Conservation (phyloP, 306 rosid species). For the Cicer cuneatum region DNA sequence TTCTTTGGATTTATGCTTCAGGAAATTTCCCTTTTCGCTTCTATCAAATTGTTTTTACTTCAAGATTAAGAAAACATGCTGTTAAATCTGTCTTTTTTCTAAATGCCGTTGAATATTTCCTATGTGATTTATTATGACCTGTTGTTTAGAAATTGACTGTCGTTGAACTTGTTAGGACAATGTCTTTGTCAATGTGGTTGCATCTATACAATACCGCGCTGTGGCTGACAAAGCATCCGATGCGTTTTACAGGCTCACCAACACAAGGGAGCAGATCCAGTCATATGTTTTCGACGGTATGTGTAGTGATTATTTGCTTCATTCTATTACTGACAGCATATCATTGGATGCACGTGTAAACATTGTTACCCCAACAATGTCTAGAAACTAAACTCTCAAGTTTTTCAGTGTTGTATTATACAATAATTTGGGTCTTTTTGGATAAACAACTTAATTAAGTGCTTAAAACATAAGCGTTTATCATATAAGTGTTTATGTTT, state of each 20-base stretch:
- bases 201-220: constrained; percentile 70
- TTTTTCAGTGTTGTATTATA: background rate
- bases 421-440: background rate
- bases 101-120: background rate
- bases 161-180: constrained; percentile 60
- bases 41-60: constrained; percentile 32
- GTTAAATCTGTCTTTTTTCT: constrained; percentile 1
- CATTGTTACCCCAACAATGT: background rate
- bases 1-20: constrained; percentile 33
- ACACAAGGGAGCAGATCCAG: constrained; percentile 70
- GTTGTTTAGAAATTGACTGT: constrained; percentile 34
- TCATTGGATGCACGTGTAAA: background rate
- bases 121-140: constrained; percentile 26
- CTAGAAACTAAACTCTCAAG: background rate
- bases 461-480: no score
- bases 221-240: constrained; percentile 63
- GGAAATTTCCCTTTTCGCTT: constrained; percentile 28
- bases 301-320: constrained; percentile 26
- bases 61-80: constrained; percentile 1
- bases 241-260: constrained; percentile 78
- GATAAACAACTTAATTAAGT: no score
- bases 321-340: background rate
- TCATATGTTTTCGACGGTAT: constrained; percentile 78
- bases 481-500: no score
- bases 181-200: constrained; percentile 74